Evolutionary conservation across 305 asterid genomes (phyloP), one percentile per base, ranked within the genome.

Genomic region (Rubia occidens): DNA sequence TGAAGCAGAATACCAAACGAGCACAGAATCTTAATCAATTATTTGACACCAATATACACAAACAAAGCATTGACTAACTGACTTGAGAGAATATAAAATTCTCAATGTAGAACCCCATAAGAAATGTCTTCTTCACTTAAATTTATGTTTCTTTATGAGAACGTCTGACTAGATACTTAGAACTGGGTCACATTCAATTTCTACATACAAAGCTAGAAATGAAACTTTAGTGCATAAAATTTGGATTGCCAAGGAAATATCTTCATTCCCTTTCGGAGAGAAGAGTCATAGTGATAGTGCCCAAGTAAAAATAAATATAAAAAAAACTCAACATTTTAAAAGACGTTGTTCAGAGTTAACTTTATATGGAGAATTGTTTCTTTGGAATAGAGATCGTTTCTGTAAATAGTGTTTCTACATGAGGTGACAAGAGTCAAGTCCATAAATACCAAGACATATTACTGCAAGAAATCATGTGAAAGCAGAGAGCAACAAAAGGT

Each of bases 1-100:
- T 93, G 83, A 70, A 79, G 75, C 67, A 69, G 53, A 68, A 68
- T 15, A n/a, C 29, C 10, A 32, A 29, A 8, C 4, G 14, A 37
- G 56, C 24, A 43, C 42, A 53, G 35, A 51, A 8, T 11, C 37
- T 54, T 49, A 18, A 40, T 11, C 11, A 68, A 32, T 53, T 8
- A 17, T 67, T 35, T 53, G 35, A 67, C 49, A 51, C 45, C 20
- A 18, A 26, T 4, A 20, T 0, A 68, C 20, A 24, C 51, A 51
- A 15, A 32, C 20, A 11, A 66, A 24, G 43, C 15, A 24, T 32
- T 14, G 29, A 67, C 29, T 5, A 49, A 15, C 18, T 4, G 18
- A 15, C 17, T 44, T 66, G 37, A 43, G 54, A 11, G 5, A 24
- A 26, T 3, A 14, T 26, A 37, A 32, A 43, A 45, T 65, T 64